These are phyloP conservation scores for Tranzscheliella williamsii DNA, from an alignment of 1,284 basidiomycete genomes.

Conservation along the genomic window DNA sequence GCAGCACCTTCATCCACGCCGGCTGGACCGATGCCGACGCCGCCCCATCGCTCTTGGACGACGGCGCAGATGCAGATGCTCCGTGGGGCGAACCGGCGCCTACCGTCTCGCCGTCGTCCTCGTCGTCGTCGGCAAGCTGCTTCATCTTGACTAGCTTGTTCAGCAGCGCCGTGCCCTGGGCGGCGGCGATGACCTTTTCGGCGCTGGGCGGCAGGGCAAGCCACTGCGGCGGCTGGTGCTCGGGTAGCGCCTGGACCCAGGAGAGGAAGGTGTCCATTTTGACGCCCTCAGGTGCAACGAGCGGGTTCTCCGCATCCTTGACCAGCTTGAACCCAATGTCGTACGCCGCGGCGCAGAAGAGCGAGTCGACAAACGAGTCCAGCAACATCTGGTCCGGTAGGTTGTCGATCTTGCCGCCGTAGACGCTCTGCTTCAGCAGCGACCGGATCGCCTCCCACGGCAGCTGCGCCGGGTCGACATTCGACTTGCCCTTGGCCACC, in stretches of 20 bases:
- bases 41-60: not conserved
- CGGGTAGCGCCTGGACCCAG: constrained; percentile 55
- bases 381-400: constrained; percentile 54
- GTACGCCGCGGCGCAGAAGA: constrained; percentile 56
- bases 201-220: constrained; percentile 56
- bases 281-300: constrained; percentile 54
- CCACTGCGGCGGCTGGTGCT: constrained; percentile 59
- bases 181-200: constrained; percentile 55
- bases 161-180: constrained; percentile 43
- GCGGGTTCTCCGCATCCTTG: constrained; percentile 35
- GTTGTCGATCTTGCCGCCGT: constrained; percentile 59
- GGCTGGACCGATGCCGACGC: constrained; percentile 40
- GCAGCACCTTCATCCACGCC: constrained; percentile 52
- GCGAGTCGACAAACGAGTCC: constrained; percentile 55
- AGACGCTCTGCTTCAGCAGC: constrained; percentile 55
- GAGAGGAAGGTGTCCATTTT: constrained; percentile 54
- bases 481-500: constrained; percentile 48
- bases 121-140: constrained; percentile 53
- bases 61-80: not conserved
- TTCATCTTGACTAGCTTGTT: constrained; percentile 55
- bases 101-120: constrained; percentile 24
- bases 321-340: constrained; percentile 53
- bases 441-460: constrained; percentile 58
- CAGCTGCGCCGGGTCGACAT: constrained; percentile 53
- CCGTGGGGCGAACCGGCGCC: constrained; percentile 1